Percentiles rank a stretch among this genome's conserved stretches.
Evolutionary conservation across 2,329 filamentous ascomycete species (phyloP).

Genomic region (Paecilomyces variotii): DNA sequence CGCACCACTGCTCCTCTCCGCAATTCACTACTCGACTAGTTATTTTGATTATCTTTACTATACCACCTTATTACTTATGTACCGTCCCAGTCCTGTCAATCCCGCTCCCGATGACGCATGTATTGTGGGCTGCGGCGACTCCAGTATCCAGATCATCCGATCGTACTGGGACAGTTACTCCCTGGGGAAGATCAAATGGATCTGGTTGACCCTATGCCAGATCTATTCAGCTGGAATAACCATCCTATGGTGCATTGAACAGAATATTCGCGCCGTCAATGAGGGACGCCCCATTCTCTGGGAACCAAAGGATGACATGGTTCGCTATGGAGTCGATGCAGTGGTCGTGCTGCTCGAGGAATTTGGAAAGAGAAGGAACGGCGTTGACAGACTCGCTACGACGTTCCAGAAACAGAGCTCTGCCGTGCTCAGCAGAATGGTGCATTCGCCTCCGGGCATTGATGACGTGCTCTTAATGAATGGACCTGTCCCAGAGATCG

Average conservation of each 20-base stretch:
- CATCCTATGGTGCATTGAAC: constrained; percentile 33
- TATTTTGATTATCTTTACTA: constrained; percentile 35
- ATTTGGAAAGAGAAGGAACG: constrained; percentile 29
- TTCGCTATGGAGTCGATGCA: constrained; percentile 29
- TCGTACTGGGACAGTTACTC: constrained; percentile 35
- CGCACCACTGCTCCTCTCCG: constrained; percentile 27
- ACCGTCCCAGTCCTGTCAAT: constrained; percentile 30
- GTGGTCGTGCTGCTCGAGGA: constrained; percentile 30
- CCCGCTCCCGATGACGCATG: constrained; percentile 28
- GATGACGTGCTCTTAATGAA: constrained; percentile 29
- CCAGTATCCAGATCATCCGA: constrained; percentile 30
- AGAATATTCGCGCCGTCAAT: constrained; percentile 26
- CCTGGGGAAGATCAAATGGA: constrained; percentile 33
- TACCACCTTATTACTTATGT: constrained; percentile 30
- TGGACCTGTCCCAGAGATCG: constrained; percentile 23
- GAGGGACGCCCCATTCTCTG: constrained; percentile 22
- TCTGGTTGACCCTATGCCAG: constrained; percentile 33
- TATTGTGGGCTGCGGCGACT: constrained; percentile 31
- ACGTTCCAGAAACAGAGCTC: constrained; percentile 32
- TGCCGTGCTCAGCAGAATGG: constrained; percentile 24
- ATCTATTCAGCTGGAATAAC: constrained; percentile 33
- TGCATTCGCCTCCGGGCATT: constrained; percentile 25
- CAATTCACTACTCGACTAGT: constrained; percentile 32
- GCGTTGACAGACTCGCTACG: constrained; percentile 28
- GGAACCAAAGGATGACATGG: constrained; percentile 28